A percentile compares a stretch with the other conserved stretches of the same genome.
phyloP scores from a whole-genome alignment of 768 basidiomycete species.

The Pleurotus eryngii region DNA sequence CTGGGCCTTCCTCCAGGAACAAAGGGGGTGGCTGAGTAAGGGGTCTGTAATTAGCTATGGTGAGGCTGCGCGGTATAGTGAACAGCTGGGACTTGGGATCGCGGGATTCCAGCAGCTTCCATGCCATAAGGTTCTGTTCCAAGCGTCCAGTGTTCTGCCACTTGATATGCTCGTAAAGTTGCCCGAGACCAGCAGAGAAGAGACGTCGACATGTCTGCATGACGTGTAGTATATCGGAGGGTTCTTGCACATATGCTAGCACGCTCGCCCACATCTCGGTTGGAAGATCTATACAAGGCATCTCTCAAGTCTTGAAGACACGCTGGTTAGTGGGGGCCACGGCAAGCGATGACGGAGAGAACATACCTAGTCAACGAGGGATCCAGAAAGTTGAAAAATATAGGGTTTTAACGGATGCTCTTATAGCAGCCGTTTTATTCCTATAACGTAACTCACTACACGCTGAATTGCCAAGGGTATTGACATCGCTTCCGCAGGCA shows the following conservation, averaged over 20 bases:
- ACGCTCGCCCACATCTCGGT: slow-evolving; percentile 1
- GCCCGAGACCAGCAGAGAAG: slow-evolving; percentile 1
- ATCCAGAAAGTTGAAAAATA: too few relatives aligned
- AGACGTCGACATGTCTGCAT: slow-evolving; percentile 3
- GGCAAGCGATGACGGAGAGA: too few relatives aligned
- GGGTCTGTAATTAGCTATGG: neutral
- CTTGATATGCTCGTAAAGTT: slow-evolving; percentile 4
- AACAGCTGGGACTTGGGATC: neutral
- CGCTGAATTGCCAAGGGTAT: too few relatives aligned
- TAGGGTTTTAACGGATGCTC: too few relatives aligned
- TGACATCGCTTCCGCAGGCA: too few relatives aligned
- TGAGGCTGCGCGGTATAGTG: neutral
- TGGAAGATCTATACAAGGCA: neutral
- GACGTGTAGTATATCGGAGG: neutral
- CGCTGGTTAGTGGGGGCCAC: too few relatives aligned
- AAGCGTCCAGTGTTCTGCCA: neutral
- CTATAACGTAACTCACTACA: too few relatives aligned
- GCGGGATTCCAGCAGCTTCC: neutral
- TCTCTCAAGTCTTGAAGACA: too few relatives aligned
- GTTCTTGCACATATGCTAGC: neutral
- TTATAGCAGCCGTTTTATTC: too few relatives aligned
- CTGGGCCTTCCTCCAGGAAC: too few relatives aligned
- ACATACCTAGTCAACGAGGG: too few relatives aligned
- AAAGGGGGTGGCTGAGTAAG: too few relatives aligned
- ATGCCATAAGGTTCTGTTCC: slow-evolving; percentile 1